Evolutionary conservation across 805 yeast genomes (phyloP).

Genomic region (Suhomyces prunicola): DNA sequence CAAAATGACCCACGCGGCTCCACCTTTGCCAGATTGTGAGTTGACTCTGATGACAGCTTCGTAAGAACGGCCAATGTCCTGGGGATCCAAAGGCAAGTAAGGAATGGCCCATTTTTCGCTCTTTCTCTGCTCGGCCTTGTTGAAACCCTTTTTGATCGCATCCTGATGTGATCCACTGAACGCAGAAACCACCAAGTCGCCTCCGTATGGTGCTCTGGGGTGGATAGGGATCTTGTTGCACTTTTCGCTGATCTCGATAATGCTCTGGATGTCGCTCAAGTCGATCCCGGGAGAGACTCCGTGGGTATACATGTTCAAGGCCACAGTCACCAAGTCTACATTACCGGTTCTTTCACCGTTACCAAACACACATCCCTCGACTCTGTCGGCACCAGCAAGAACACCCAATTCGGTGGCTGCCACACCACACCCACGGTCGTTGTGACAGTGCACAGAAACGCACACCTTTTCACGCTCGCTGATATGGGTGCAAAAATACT

Average conservation of each 20-base stretch:
- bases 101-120: slow-evolving; percentile 59
- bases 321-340: slow-evolving; percentile 73
- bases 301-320: slow-evolving; percentile 73
- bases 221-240: slow-evolving; percentile 75
- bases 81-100: slow-evolving; percentile 76
- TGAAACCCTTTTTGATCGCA: slow-evolving; percentile 67
- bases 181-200: slow-evolving; percentile 75
- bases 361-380: slow-evolving; percentile 79
- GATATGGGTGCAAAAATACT: slow-evolving; percentile 65
- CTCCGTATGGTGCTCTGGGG: slow-evolving; percentile 78
- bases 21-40: slow-evolving; percentile 87
- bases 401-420: slow-evolving; percentile 78
- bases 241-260: slow-evolving; percentile 68
- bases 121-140: slow-evolving; percentile 49
- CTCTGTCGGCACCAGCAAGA: slow-evolving; percentile 83
- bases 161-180: slow-evolving; percentile 74
- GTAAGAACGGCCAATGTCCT: slow-evolving; percentile 75
- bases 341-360: slow-evolving; percentile 87
- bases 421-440: slow-evolving; percentile 81
- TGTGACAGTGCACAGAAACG: slow-evolving; percentile 72
- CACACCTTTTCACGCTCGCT: slow-evolving; percentile 68
- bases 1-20: slow-evolving; percentile 79
- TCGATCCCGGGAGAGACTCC: slow-evolving; percentile 72
- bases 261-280: slow-evolving; percentile 62
- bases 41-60: slow-evolving; percentile 82